Percentiles rank a stretch among this genome's conserved stretches.
phyloP scores from a whole-genome alignment of 805 yeast species.

The Komagataella kurtzmanii region DNA sequence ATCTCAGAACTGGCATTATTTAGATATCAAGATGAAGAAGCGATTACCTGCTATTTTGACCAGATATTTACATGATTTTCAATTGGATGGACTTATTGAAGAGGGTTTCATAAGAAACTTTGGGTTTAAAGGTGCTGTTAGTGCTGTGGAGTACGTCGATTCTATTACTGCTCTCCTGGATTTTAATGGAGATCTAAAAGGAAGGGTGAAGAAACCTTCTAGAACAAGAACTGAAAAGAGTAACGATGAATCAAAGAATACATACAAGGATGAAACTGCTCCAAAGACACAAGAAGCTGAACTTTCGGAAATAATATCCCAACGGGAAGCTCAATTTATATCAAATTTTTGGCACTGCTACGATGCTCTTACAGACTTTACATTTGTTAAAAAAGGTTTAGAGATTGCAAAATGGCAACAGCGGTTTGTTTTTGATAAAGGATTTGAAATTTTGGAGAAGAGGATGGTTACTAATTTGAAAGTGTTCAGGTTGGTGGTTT shows the following conservation, averaged over 20 bases:
- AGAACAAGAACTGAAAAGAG: background rate
- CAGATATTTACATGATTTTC: slow-evolving; percentile 61
- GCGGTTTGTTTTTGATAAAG: slow-evolving; percentile 72
- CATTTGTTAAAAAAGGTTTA: slow-evolving; percentile 55
- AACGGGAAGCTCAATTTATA: slow-evolving; percentile 19
- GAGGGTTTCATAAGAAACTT: slow-evolving; percentile 80
- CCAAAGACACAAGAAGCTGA: slow-evolving; percentile 15
- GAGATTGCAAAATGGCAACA: slow-evolving; percentile 76
- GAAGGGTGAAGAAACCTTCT: background rate
- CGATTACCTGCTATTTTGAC: slow-evolving; percentile 56
- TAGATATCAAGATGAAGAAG: slow-evolving; percentile 70
- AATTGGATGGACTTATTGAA: slow-evolving; percentile 67
- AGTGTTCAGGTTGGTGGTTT: slow-evolving; percentile 72
- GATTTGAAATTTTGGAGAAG: slow-evolving; percentile 81
- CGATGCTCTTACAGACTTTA: slow-evolving; percentile 38
- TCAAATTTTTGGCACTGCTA: slow-evolving; percentile 43
- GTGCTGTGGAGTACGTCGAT: slow-evolving; percentile 91
- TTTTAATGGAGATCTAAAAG: slow-evolving; percentile 29
- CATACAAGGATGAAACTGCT: slow-evolving; percentile 6
- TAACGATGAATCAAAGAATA: slow-evolving; percentile 3
- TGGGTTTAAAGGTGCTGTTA: slow-evolving; percentile 77
- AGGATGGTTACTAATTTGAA: slow-evolving; percentile 66
- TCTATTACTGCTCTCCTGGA: slow-evolving; percentile 78
- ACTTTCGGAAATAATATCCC: slow-evolving; percentile 10
- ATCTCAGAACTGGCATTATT: slow-evolving; percentile 82